Percentiles rank a stretch among this genome's conserved stretches.
Evolutionary conservation across 495 filamentous ascomycete genomes (phyloP).

Genomic region (Penicillium diatomitis): DNA sequence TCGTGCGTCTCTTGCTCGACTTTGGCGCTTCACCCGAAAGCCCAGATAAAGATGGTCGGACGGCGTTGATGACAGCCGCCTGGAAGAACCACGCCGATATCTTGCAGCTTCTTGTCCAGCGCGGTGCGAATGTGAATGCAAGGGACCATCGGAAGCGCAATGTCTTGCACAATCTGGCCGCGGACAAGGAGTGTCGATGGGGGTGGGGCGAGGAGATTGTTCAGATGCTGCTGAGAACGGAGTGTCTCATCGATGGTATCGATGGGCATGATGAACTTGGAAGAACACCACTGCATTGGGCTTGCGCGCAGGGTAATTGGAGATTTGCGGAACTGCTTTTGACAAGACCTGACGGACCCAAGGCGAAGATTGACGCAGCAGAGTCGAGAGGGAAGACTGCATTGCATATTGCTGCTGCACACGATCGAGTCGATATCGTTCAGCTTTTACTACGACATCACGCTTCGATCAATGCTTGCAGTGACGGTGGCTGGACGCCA

Average conservation of each 20-base stretch:
- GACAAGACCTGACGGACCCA: slow-evolving; percentile 27
- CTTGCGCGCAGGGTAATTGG: slow-evolving; percentile 51
- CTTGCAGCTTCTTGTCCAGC: slow-evolving; percentile 38
- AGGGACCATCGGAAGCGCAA: slow-evolving; percentile 28
- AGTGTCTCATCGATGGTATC: slow-evolving; percentile 33
- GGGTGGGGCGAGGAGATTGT: slow-evolving; percentile 46
- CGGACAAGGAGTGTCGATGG: slow-evolving; percentile 38
- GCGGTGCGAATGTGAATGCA: slow-evolving; percentile 42
- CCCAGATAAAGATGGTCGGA: slow-evolving; percentile 40
- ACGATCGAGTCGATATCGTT: slow-evolving; percentile 46
- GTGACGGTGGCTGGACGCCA: slow-evolving; percentile 55
- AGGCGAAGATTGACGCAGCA: slow-evolving; percentile 40
- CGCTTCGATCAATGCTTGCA: slow-evolving; percentile 46
- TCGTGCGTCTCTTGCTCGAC: slow-evolving; percentile 37
- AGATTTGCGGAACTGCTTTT: slow-evolving; percentile 47
- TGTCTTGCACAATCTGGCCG: slow-evolving; percentile 47
- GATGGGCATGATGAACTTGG: slow-evolving; percentile 37
- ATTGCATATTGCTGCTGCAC: slow-evolving; percentile 49
- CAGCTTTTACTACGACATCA: slow-evolving; percentile 42
- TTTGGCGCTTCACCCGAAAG: slow-evolving; percentile 32
- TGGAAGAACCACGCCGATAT: slow-evolving; percentile 45
- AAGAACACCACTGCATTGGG: slow-evolving; percentile 54
- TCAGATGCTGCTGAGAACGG: slow-evolving; percentile 31
- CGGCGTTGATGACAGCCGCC: slow-evolving; percentile 51
- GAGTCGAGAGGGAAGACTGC: slow-evolving; percentile 52